Conservation (phyloP, 2,329 filamentous ascomycete species). For the Penicillium frequentans region DNA sequence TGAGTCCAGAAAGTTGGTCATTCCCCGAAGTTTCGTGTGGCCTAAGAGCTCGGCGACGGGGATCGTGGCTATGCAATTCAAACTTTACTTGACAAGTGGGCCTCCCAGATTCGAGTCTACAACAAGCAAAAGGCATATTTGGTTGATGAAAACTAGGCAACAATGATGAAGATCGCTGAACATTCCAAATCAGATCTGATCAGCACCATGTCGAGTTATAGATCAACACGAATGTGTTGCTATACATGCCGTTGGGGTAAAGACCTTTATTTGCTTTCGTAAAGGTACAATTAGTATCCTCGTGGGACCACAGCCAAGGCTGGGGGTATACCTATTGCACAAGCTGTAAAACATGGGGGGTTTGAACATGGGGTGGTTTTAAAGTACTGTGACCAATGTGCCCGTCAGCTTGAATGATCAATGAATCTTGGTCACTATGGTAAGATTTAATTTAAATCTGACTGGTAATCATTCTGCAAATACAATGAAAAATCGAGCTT, state of each 20-base stretch:
- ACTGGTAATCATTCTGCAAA: not conserved
- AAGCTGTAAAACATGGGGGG: not conserved
- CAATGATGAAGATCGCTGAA: not conserved
- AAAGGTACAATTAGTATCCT: no score
- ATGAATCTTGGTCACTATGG: not conserved
- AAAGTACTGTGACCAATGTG: no score
- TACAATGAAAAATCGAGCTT: no score
- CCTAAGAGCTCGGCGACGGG: not conserved
- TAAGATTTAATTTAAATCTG: not conserved
- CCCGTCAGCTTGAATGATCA: not conserved
- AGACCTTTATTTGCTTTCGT: no score
- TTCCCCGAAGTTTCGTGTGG: not conserved
- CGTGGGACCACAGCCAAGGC: not conserved
- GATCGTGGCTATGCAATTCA: constrained; percentile 1
- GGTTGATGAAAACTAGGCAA: not conserved
- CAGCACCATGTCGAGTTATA: not conserved
- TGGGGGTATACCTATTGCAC: not conserved
- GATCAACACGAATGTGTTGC: not conserved
- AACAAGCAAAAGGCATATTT: no score
- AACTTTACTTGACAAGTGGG: not conserved
- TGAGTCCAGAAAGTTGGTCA: not conserved
- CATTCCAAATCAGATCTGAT: not conserved
- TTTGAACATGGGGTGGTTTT: no score
- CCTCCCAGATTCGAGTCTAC: not conserved
- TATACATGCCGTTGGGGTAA: not conserved